Conservation (phyloP, 1,139 yeast species). For the Saccharomycopsis hybrid region DNA sequence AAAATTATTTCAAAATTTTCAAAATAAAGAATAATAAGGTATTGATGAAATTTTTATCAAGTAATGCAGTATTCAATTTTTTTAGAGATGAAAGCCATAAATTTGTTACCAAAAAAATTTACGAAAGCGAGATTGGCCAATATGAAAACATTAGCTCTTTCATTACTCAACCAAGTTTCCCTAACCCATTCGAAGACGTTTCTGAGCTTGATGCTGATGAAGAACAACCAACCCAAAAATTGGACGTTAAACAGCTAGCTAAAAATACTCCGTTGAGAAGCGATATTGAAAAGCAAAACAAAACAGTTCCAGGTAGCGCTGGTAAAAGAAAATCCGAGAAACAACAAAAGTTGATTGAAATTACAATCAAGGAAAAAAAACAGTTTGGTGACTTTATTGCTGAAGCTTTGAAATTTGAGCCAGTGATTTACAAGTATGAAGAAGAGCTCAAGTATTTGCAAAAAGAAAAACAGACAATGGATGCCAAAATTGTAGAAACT, state of each 20-base stretch:
- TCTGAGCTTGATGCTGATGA: background rate
- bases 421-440: conserved; percentile 17
- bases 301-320: background rate
- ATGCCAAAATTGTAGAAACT: background rate
- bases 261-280: conserved; percentile 9
- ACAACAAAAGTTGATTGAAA: conserved; percentile 13
- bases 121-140: conserved; percentile 12
- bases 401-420: conserved; percentile 20
- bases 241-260: conserved; percentile 8
- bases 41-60: conserved; percentile 16
- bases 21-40: conserved; percentile 15
- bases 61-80: conserved; percentile 14
- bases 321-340: background rate
- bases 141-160: conserved; percentile 13
- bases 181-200: conserved; percentile 6
- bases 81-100: conserved; percentile 15
- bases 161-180: conserved; percentile 1
- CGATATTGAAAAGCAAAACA: conserved; percentile 1
- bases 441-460: conserved; percentile 17
- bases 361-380: conserved; percentile 17
- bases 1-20: conserved; percentile 20
- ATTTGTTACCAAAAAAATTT: conserved; percentile 12
- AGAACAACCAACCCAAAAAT: background rate
- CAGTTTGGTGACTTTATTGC: conserved; percentile 16
- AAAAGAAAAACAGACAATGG: conserved; percentile 8